Evolutionary conservation across 495 filamentous ascomycete species (phyloP), one percentile per base, ranked within the genome.

Genomic region (Elaphomyces granulatus): DNA sequence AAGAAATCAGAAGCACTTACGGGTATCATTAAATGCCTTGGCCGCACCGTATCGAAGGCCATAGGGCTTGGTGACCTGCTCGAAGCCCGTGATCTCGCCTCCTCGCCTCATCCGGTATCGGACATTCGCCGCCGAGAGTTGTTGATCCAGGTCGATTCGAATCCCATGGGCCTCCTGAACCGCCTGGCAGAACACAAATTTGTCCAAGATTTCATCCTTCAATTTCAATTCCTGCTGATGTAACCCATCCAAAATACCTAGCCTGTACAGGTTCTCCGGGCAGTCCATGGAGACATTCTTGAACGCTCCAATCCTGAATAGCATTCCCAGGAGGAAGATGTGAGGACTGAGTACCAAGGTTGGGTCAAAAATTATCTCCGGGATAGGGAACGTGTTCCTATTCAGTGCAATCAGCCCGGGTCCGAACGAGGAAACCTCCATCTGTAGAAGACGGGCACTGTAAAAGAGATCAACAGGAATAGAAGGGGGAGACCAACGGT

Each of bases 281-380:
- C n/a, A n/a, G n/a, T n/a, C n/a, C n/a, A n/a, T n/a, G n/a, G 50
- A 56, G n/a, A 47, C 45, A 32, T 35, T 40, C 20, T 45, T 31
- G 34, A 56, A 56, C 16, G 50, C 50, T 32, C 48, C 8, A 14
- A 42, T 31, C 19, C 20, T 40, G 44, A 56, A 45, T 3, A 53
- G 41, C 17, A 53, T 51, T 32, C 50, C 44, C 14, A 51, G 47
- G 6, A 53, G 32, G 15, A 56, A 51, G 20, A 42, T 28, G 42
- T 56, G 42, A 20, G 45, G 53, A 30, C 50, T 56, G 21, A 53
- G 51, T 10, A 56, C 32, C 9, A 56, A 42, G 15, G 47, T 51
- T 2, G 40, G 45, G 41, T 51, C 50, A 34, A 51, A 26, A 16
- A 56, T 51, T 19, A 56, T 56, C 37, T 56, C 45, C 18, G 50